These are phyloP conservation scores for Lachnellula hyalina DNA, from an alignment of 2,329 filamentous ascomycete species.

Conservation along the genomic window DNA sequence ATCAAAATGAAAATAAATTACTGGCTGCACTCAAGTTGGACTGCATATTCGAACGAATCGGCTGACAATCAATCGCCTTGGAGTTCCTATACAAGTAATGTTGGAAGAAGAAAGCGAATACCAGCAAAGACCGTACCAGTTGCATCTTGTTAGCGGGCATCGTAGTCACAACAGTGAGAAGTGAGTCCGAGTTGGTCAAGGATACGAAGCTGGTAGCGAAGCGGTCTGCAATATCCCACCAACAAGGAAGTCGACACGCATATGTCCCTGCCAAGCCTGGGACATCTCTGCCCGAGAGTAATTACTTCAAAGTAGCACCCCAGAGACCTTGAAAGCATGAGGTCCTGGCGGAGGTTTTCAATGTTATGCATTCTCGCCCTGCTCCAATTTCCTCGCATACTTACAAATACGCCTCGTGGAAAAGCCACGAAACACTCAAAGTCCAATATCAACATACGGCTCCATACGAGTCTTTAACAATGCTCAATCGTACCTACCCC, in stretches of 20 bases:
- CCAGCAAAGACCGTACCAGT: too few species aligned
- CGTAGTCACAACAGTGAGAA: too few species aligned
- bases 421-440: constrained; percentile 8
- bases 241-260: background rate
- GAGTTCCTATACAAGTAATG: too few species aligned
- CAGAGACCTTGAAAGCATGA: background rate
- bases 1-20: background rate
- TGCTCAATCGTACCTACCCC: background rate
- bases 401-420: constrained; percentile 15
- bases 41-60: too few species aligned
- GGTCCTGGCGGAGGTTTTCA: constrained; percentile 6
- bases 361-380: constrained; percentile 22
- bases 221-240: background rate
- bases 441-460: too few species aligned
- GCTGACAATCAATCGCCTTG: too few species aligned
- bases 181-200: background rate
- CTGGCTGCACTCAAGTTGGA: background rate
- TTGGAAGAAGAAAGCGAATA: too few species aligned
- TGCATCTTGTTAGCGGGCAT: too few species aligned
- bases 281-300: background rate
- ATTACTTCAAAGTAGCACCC: too few species aligned
- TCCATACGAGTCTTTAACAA: too few species aligned
- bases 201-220: background rate
- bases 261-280: background rate
- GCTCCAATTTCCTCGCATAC: constrained; percentile 12